These are phyloP conservation scores for Trichothecium sympodiale DNA, from an alignment of 2,329 filamentous ascomycete genomes.

Conservation along the genomic window DNA sequence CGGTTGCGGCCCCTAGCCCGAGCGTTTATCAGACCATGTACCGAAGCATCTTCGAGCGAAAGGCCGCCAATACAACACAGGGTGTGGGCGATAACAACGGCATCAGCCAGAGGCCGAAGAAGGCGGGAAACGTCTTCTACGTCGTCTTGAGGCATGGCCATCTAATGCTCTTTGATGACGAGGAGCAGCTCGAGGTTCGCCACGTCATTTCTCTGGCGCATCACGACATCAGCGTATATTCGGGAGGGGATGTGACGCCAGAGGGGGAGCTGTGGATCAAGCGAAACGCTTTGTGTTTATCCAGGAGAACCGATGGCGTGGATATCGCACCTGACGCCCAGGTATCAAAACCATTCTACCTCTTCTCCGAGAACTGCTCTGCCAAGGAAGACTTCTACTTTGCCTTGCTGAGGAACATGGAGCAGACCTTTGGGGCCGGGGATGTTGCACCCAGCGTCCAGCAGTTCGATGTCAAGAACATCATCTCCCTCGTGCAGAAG, in stretches of 20 bases:
- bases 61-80: slow-evolving; percentile 25
- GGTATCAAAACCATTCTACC: slow-evolving; percentile 72
- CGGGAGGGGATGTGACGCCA: slow-evolving; percentile 63
- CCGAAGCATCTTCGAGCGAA: slow-evolving; percentile 85
- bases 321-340: slow-evolving; percentile 44
- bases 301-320: slow-evolving; percentile 46
- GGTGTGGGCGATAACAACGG: slow-evolving; percentile 28
- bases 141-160: slow-evolving; percentile 89
- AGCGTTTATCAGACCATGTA: slow-evolving; percentile 99
- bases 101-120: slow-evolving; percentile 44
- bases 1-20: slow-evolving; percentile 68
- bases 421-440: slow-evolving; percentile 48
- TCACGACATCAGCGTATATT: slow-evolving; percentile 76
- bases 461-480: slow-evolving; percentile 72
- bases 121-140: slow-evolving; percentile 81
- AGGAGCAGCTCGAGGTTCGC: slow-evolving; percentile 87
- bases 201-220: slow-evolving; percentile 90
- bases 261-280: slow-evolving; percentile 96
- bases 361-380: slow-evolving; percentile 91
- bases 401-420: slow-evolving; percentile 75
- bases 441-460: slow-evolving; percentile 54
- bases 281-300: slow-evolving; percentile 75
- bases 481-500: slow-evolving; percentile 80
- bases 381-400: slow-evolving; percentile 99
- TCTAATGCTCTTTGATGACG: slow-evolving; percentile 94